A percentile compares a stretch with the other conserved stretches of the same genome.
Evolutionary conservation across 768 basidiomycete genomes (phyloP).

Genomic region (Dentipellis fragilis): DNA sequence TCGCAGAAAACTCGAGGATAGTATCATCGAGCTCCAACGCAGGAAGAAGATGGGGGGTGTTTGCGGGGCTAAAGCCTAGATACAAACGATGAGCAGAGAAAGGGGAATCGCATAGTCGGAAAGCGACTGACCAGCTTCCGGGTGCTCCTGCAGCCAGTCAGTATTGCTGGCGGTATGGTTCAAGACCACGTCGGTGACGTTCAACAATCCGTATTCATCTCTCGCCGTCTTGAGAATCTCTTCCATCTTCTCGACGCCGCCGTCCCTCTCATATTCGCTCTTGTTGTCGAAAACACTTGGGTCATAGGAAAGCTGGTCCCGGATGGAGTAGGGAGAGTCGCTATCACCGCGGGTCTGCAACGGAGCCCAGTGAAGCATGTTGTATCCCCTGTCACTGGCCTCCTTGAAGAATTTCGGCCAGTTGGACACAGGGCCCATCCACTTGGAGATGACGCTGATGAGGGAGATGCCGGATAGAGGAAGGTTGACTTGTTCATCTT

Average conservation of each 20-base stretch:
- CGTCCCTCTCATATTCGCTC: constrained; percentile 29
- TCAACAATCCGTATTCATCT: constrained; percentile 82
- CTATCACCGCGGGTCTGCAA: constrained; percentile 86
- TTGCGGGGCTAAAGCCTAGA: constrained; percentile 79
- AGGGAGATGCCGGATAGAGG: constrained; percentile 85
- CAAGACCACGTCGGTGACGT: constrained; percentile 89
- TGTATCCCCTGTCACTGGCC: constrained; percentile 86
- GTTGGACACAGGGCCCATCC: constrained; percentile 81
- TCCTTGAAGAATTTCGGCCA: constrained; percentile 81
- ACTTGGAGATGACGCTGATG: constrained; percentile 89
- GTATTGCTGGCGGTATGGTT: constrained; percentile 97
- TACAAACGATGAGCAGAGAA: neutral
- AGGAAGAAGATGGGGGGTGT: constrained; percentile 87
- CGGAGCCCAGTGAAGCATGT: constrained; percentile 96
- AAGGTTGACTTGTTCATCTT: constrained; percentile 48
- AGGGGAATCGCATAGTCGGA: neutral
- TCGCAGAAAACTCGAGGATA: constrained; percentile 69
- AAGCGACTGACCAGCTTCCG: constrained; percentile 74
- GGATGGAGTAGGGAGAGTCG: constrained; percentile 89
- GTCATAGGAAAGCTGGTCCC: constrained; percentile 79
- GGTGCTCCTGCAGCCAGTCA: constrained; percentile 85
- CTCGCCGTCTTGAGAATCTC: constrained; percentile 59
- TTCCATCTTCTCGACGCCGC: constrained; percentile 48
- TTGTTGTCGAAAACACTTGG: constrained; percentile 48
- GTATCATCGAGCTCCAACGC: constrained; percentile 88